Conservation (phyloP, 495 filamentous ascomycete species). For the Sabuloglossum arenarium region DNA sequence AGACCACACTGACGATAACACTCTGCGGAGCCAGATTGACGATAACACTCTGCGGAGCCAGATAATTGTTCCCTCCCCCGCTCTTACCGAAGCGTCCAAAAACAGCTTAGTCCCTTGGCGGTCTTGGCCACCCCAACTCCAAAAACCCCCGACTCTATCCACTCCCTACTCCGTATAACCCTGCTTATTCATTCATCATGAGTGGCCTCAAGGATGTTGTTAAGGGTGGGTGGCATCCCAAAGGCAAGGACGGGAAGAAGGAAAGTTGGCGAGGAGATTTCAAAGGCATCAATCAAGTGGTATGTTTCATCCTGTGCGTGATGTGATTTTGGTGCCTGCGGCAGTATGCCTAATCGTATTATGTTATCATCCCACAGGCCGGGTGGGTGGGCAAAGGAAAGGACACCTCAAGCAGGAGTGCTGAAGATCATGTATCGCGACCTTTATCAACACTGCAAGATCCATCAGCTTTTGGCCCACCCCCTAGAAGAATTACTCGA, state of each 20-base stretch:
- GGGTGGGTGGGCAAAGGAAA: constrained; percentile 23
- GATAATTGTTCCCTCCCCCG: too few relatives aligned
- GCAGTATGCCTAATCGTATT: neutral
- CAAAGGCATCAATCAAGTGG: constrained; percentile 19
- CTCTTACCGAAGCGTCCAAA: too few relatives aligned
- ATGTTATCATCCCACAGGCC: constrained; percentile 10
- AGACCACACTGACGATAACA: too few relatives aligned
- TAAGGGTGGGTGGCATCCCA: constrained; percentile 24
- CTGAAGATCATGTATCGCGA: constrained; percentile 31
- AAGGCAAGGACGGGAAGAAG: constrained; percentile 16
- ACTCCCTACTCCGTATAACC: neutral
- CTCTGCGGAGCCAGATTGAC: too few relatives aligned
- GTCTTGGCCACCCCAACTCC: too few relatives aligned
- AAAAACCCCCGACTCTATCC: too few relatives aligned
- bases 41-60: too few relatives aligned
- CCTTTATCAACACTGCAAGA: constrained; percentile 68
- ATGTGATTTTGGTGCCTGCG: neutral
- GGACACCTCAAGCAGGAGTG: constrained; percentile 18
- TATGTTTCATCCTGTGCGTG: constrained; percentile 10
- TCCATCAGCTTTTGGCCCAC: constrained; percentile 65
- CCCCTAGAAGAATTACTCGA: constrained; percentile 33
- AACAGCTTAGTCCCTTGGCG: too few relatives aligned
- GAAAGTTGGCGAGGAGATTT: constrained; percentile 9
- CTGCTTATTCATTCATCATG: constrained; percentile 7
- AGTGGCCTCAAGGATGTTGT: constrained; percentile 20